These are phyloP conservation scores for Candolleomyces efflorescens DNA, from an alignment of 768 basidiomycete genomes.

Conservation along the genomic window DNA sequence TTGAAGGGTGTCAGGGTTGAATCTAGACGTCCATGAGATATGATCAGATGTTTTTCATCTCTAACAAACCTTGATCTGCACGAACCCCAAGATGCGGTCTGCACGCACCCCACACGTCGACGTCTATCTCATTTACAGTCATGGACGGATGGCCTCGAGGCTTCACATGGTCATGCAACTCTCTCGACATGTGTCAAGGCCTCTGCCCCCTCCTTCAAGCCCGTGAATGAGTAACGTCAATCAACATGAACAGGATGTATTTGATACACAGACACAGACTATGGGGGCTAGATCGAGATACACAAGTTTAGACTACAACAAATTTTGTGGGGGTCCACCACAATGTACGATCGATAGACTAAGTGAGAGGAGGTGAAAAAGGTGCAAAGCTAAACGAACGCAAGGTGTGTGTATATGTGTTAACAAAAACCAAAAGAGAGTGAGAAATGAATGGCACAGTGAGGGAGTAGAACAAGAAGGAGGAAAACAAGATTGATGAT, in stretches of 20 bases:
- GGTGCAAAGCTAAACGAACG: not conserved
- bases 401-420: not conserved
- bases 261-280: constrained; percentile 10
- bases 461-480: not conserved
- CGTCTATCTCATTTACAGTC: too few species aligned
- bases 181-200: too few species aligned
- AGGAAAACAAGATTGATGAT: not conserved
- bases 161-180: too few species aligned
- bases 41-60: too few species aligned
- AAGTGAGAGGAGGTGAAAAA: not conserved
- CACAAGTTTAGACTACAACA: constrained; percentile 9
- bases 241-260: not conserved
- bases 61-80: too few species aligned
- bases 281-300: constrained; percentile 1
- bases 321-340: not conserved
- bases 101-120: too few species aligned
- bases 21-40: too few species aligned
- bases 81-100: too few species aligned
- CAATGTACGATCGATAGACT: not conserved
- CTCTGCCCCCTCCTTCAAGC: not conserved
- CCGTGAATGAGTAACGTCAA: not conserved
- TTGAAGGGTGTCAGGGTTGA: too few species aligned
- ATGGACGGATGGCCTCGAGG: too few species aligned
- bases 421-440: not conserved
- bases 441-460: not conserved